phyloP scores from a whole-genome alignment of 2,329 filamentous ascomycete genomes.

The Metarhizium rileyi region DNA sequence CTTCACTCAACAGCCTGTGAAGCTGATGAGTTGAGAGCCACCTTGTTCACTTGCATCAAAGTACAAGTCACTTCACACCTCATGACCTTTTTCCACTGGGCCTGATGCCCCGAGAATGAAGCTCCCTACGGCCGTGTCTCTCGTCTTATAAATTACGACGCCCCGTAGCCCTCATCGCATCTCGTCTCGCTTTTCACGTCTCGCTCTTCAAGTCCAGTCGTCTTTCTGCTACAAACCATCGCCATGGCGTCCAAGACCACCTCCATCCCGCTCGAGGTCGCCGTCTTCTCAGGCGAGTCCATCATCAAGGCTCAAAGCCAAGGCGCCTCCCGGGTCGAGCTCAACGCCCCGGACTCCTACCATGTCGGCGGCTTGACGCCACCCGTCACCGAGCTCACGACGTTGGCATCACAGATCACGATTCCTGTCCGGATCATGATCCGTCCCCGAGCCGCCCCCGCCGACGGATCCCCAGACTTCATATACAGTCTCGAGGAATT shows the following conservation, averaged over 20 bases:
- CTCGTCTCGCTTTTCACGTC: too few species aligned
- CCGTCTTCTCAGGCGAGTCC: slow-evolving; percentile 38
- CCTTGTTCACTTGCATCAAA: too few species aligned
- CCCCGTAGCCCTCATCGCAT: too few species aligned
- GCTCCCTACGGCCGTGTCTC: too few species aligned
- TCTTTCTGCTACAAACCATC: too few species aligned
- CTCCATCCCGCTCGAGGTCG: slow-evolving; percentile 36
- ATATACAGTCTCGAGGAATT: slow-evolving; percentile 37
- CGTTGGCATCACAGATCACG: slow-evolving; percentile 16
- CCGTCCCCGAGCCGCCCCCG: slow-evolving; percentile 30
- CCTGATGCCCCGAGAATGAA: too few species aligned
- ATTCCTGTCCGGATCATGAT: slow-evolving; percentile 46
- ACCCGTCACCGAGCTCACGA: slow-evolving; percentile 26
- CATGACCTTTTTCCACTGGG: too few species aligned
- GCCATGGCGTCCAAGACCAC: background rate
- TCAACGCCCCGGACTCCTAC: slow-evolving; percentile 44
- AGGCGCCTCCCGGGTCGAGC: slow-evolving; percentile 42
- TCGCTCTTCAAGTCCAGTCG: too few species aligned
- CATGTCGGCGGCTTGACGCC: slow-evolving; percentile 42
- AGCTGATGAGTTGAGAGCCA: too few species aligned
- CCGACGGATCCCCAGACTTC: slow-evolving; percentile 29
- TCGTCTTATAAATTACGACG: too few species aligned
- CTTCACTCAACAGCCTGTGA: too few species aligned
- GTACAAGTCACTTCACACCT: too few species aligned
- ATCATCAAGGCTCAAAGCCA: slow-evolving; percentile 29